Conservation (phyloP, 768 basidiomycete species). For the Macrocybe gigantea region DNA sequence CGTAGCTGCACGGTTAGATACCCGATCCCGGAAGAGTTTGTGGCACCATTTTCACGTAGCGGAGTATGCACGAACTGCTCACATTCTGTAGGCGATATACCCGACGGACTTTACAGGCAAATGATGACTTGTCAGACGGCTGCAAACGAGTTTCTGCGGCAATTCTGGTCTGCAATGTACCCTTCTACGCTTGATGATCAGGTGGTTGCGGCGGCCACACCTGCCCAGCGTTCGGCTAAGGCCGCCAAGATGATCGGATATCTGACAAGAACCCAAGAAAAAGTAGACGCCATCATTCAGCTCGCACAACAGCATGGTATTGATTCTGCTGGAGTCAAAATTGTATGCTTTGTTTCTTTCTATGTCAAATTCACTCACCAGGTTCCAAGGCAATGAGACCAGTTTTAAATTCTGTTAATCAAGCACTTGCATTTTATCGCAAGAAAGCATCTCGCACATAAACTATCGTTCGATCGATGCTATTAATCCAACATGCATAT, state of each 20-base stretch:
- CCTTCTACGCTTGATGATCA: constrained; percentile 61
- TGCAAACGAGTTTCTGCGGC: constrained; percentile 92
- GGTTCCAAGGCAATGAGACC: constrained; percentile 67
- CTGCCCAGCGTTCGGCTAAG: constrained; percentile 69
- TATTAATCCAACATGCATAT: constrained; percentile 6
- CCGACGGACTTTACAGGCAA: constrained; percentile 70
- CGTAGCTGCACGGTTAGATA: constrained; percentile 66
- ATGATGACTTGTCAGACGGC: constrained; percentile 90
- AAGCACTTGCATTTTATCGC: constrained; percentile 59
- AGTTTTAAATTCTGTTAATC: constrained; percentile 64
- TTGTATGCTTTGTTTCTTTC: constrained; percentile 36
- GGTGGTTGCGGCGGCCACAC: constrained; percentile 42
- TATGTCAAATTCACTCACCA: background rate
- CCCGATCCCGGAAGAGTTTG: constrained; percentile 60
- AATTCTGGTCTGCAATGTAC: constrained; percentile 89
- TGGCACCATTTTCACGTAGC: constrained; percentile 2
- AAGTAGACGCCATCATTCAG: constrained; percentile 72
- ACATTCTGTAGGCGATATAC: constrained; percentile 60
- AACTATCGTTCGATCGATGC: constrained; percentile 13
- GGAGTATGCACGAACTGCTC: background rate
- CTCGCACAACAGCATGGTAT: constrained; percentile 54
- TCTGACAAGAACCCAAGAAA: constrained; percentile 72
- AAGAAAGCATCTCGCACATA: constrained; percentile 26
- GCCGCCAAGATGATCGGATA: constrained; percentile 87
- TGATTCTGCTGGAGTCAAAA: constrained; percentile 57